Percentiles rank a stretch among this genome's conserved stretches.
These are phyloP conservation scores for Gaeumannomyces sp. DNA, from an alignment of 2,329 filamentous ascomycete species.

Conservation along the genomic window DNA sequence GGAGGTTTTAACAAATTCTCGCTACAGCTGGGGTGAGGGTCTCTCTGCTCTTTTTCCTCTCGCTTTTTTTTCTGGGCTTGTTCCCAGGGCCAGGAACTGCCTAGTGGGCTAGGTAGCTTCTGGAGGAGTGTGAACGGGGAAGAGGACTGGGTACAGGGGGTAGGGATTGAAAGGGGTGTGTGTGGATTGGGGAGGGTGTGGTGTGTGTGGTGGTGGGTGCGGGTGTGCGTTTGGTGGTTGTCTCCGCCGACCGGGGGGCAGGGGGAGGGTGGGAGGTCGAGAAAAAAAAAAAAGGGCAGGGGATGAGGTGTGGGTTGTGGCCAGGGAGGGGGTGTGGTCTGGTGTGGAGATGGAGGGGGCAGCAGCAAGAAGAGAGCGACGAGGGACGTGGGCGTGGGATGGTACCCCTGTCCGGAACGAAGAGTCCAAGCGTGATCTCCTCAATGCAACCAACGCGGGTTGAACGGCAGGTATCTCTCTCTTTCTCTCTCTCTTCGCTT, in stretches of 20 bases:
- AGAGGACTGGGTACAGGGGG: slow-evolving; percentile 14
- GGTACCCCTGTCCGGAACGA: slow-evolving; percentile 27
- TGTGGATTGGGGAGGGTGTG: not conserved
- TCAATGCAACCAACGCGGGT: slow-evolving; percentile 32
- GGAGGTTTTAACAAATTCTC: not conserved
- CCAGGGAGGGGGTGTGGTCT: no score
- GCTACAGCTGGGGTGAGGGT: not conserved
- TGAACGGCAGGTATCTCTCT: slow-evolving; percentile 2
- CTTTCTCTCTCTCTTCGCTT: not conserved
- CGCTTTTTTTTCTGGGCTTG: not conserved
- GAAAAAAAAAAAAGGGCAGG: slow-evolving; percentile 12
- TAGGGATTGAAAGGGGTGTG: slow-evolving; percentile 16
- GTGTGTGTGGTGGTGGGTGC: not conserved
- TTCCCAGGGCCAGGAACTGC: slow-evolving; percentile 2
- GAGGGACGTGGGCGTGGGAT: slow-evolving; percentile 17
- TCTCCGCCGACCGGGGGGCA: not conserved
- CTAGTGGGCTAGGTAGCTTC: slow-evolving; percentile 11
- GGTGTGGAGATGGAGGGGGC: no score
- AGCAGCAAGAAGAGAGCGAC: slow-evolving; percentile 10
- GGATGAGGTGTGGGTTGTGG: slow-evolving; percentile 7
- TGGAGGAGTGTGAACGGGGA: slow-evolving; percentile 14
- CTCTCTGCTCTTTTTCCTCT: not conserved
- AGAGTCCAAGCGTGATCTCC: slow-evolving; percentile 27
- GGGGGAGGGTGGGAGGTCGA: not conserved
- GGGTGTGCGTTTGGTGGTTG: not conserved